Base-by-base conservation (phyloP, 805 yeast species). In the Sugiyamaella mastotermitis region DNA sequence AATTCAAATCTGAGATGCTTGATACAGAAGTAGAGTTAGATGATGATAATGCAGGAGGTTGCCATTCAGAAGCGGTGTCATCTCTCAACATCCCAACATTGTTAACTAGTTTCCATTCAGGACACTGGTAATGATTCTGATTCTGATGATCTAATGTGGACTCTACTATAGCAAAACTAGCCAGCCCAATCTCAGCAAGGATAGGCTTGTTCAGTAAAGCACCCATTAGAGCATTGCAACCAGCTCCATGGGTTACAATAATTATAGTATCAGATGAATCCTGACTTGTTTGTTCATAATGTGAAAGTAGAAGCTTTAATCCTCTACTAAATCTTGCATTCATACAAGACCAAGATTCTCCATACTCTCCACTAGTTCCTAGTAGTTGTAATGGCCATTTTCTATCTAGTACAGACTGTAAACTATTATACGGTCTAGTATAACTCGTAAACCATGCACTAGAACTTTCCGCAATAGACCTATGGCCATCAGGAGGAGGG, bases 221-320 rank as follows among this genome's bases (percentile, higher is more conserved):
- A 8, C 61, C 63, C n/a, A 62, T 48, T 27, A 61, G 42, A 3
- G 66, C 55, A 28, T 62, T 63, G 42, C 65, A 57, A 3, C 62
- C 56, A 4, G 66, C 65, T 3, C 67, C 67, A 37, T 62, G 67
- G 16, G 66, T 57, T 8, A 62, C 65, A 6, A 61, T 37, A 2
- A 61, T 36, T 8, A 60, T 37, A 5, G 54, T 37, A 20, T 42
- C 33, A 26, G 41, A 31, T 5, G 35, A 4, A 16, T 10, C 35
- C 11, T 13, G 18, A 7, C 10, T 18, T 2, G 32, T 16, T 8
- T 13, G n/a, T 4, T 47, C 41, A 38, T 59, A 56, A 38, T 33
- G 42, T n/a, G 36, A 42, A 8, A 57, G 34, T 3, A 58, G 47
- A n/a, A 38, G 38, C 9, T 41, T 35, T 4, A 57, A 40, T 5